Percentiles rank a stretch among this genome's conserved stretches.
Evolutionary conservation across 495 filamentous ascomycete genomes (phyloP).

Genomic region (Articulospora tetracladia): DNA sequence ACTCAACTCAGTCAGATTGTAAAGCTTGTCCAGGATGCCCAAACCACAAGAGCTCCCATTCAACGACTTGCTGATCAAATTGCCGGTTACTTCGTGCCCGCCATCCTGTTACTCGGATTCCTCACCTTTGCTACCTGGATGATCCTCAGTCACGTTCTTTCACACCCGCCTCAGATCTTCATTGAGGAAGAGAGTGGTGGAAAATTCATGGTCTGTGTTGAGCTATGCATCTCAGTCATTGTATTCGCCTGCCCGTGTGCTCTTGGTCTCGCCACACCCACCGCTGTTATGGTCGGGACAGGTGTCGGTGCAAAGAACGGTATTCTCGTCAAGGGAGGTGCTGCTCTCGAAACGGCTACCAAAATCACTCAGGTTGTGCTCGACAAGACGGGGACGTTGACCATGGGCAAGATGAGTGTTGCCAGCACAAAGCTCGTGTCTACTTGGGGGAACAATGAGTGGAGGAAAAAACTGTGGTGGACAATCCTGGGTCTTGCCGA

Average conservation of each 20-base stretch:
- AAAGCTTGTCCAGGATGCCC: constrained; percentile 92
- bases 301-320: constrained; percentile 95
- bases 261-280: constrained; percentile 88
- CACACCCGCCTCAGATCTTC: constrained; percentile 85
- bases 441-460: constrained; percentile 65
- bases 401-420: constrained; percentile 91
- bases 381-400: constrained; percentile 98
- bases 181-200: constrained; percentile 75
- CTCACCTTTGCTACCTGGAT: constrained; percentile 92
- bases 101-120: constrained; percentile 78
- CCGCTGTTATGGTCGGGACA: constrained; percentile 98
- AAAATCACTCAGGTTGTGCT: constrained; percentile 92
- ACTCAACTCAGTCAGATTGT: constrained; percentile 98
- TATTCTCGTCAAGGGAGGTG: constrained; percentile 94
- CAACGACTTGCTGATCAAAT: constrained; percentile 89
- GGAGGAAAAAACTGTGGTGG: constrained; percentile 84
- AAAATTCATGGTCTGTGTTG: constrained; percentile 91
- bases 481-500: constrained; percentile 88
- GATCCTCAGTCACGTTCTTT: constrained; percentile 81
- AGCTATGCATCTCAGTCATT: constrained; percentile 97
- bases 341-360: constrained; percentile 87
- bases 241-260: constrained; percentile 98
- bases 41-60: constrained; percentile 91
- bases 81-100: constrained; percentile 92
- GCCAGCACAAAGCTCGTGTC: constrained; percentile 61